Conservation (phyloP, 2,329 filamentous ascomycete genomes). For the Cryphonectria carpinicola region DNA sequence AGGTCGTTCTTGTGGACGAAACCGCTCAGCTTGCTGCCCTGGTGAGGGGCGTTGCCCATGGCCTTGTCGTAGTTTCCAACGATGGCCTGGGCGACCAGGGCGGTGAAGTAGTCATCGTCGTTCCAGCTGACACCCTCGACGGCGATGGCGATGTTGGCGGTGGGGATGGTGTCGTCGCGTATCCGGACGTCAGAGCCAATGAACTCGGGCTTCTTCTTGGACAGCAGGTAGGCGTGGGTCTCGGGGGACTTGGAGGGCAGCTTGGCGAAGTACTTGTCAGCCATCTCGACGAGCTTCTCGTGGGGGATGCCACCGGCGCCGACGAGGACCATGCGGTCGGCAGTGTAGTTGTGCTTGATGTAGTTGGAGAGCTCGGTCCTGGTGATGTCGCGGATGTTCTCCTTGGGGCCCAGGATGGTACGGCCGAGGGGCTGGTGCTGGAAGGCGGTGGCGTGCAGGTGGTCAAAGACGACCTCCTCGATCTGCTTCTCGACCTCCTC, state of each 20-base stretch:
- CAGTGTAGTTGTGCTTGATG: constrained; percentile 99
- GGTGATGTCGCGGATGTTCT: constrained; percentile 97
- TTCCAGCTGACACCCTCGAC: constrained; percentile 99
- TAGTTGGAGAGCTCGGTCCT: constrained; percentile 90
- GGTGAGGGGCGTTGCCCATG: constrained; percentile 95
- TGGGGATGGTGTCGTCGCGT: constrained; percentile 93
- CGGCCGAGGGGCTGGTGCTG: constrained; percentile 94
- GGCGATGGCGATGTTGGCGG: constrained; percentile 96
- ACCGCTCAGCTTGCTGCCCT: constrained; percentile 96
- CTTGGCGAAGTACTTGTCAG: constrained; percentile 90
- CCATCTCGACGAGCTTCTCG: constrained; percentile 90
- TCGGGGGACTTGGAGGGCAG: constrained; percentile 77
- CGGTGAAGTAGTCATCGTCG: constrained; percentile 98
- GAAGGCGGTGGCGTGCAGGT: constrained; percentile 97
- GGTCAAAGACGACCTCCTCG: constrained; percentile 99
- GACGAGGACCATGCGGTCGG: constrained; percentile 98
- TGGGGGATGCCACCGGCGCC: constrained; percentile 94
- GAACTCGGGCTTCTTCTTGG: constrained; percentile 91
- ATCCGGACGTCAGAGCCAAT: constrained; percentile 94
- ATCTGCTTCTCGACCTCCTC: constrained; percentile 99
- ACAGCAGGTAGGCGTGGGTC: constrained; percentile 73
- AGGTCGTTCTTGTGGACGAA: constrained; percentile 93
- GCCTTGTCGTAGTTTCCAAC: constrained; percentile 99
- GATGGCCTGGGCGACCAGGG: constrained; percentile 95
- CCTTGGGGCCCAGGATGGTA: constrained; percentile 94